Base-by-base conservation (phyloP, 2,329 filamentous ascomycete genomes). In the Aureobasidium sp. region DNA sequence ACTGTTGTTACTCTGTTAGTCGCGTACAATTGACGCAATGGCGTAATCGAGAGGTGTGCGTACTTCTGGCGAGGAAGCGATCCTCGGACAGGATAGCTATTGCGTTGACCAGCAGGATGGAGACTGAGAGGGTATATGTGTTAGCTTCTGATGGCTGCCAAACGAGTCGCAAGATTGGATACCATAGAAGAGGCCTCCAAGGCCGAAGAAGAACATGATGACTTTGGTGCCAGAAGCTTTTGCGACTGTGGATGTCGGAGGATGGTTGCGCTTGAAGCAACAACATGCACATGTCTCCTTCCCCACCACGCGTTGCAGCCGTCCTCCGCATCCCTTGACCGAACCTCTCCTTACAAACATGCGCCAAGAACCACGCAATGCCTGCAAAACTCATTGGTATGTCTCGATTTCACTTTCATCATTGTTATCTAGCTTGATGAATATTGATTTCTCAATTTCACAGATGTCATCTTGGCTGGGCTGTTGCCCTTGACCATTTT, bases 11-110 rank as follows among this genome's bases (percentile, higher is more conserved):
- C 36, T 17, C 3, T 46, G 52, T 43, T 24, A 50, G 41, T 20
- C 20, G n/a, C 15, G 20, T 32, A 1, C 29, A 32, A 17, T 43
- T 17, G 5, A 8, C 47, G 24, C 50, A 24, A 47, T 1, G 50
- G 41, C 26, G 55, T 34, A 13, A 26, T 3, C 27, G 8, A 13
- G 1, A 48, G 44, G 24, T 48, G 46, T 41, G 48, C 47, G 62
- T 86, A 87, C 78, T 92, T 76, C 90, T 86, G 63, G 87, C 89
- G 67, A 96, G 89, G 76, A 96, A 96, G 65, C 92, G 88, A 78
- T 96, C 92, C 84, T 96, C 92, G 69, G 91, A 96, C 67, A 97
- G 88, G 72, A 97, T 86, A 66, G 92, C 91, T 73, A 97, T 88
- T 67, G 91, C 90, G 77, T 99, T 99, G 77, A 94, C 87, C 73